phyloP scores from a whole-genome alignment of 1,139 yeast genomes.

The Hanseniaspora uvarum region DNA sequence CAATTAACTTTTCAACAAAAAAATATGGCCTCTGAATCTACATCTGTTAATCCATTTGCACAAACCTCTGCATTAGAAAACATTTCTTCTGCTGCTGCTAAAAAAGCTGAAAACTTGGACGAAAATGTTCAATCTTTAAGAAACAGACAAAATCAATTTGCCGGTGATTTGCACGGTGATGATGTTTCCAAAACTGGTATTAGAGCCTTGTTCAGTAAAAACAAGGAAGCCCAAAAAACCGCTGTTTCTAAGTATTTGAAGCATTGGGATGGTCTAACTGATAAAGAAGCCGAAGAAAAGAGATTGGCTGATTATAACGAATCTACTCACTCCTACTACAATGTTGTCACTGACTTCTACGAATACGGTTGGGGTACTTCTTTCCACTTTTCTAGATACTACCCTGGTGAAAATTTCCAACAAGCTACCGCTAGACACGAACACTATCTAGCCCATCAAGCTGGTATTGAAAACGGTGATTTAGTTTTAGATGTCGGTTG shows the following conservation, averaged over 20 bases:
- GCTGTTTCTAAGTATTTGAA: conserved; percentile 87
- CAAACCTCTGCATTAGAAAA: conserved; percentile 12
- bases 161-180: conserved; percentile 76
- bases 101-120: not conserved
- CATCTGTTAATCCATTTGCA: not conserved
- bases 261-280: conserved; percentile 91
- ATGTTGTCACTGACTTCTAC: conserved; percentile 89
- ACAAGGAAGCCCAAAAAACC: conserved; percentile 65
- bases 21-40: not conserved
- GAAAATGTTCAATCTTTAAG: conserved; percentile 29
- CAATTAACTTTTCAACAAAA: conserved; percentile 5
- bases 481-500: conserved; percentile 95
- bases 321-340: conserved; percentile 90
- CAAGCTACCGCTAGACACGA: conserved; percentile 98
- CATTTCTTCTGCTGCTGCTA: conserved; percentile 10
- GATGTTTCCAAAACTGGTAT: conserved; percentile 60
- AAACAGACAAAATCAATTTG: conserved; percentile 47
- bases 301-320: conserved; percentile 79
- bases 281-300: conserved; percentile 58
- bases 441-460: conserved; percentile 82
- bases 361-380: conserved; percentile 99
- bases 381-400: conserved; percentile 94
- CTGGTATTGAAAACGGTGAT: conserved; percentile 69
- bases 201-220: conserved; percentile 65
- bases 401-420: conserved; percentile 82